Evolutionary conservation across 1,284 basidiomycete species (phyloP).

Genomic region (Cutaneotrichosporon sp.): DNA sequence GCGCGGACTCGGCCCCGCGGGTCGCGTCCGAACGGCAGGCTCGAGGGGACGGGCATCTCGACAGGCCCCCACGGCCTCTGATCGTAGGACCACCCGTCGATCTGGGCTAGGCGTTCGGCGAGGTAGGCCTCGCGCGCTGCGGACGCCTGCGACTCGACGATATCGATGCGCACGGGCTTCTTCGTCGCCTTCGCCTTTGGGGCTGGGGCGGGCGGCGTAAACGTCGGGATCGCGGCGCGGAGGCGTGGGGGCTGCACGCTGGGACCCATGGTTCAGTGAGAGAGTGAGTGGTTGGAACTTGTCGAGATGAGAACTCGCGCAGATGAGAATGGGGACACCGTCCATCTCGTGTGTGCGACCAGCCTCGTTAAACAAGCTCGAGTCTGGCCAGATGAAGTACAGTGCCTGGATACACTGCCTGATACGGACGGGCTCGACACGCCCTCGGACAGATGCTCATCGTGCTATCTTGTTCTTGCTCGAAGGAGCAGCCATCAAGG

Average conservation of each 20-base stretch:
- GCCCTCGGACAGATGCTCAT: neutral
- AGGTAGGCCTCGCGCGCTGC: constrained; percentile 2
- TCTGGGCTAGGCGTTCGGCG: constrained; percentile 5
- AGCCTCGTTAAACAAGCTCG: neutral
- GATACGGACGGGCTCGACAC: neutral
- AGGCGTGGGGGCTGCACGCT: neutral
- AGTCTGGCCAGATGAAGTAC: neutral
- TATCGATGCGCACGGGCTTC: neutral
- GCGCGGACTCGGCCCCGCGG: neutral
- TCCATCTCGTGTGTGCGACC: neutral
- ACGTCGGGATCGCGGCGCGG: neutral
- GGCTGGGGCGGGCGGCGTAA: neutral
- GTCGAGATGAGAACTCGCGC: no score
- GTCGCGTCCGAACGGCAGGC: constrained; percentile 1
- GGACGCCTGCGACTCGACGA: neutral
- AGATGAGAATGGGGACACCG: no score
- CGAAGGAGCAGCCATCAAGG: neutral
- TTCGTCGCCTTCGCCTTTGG: neutral
- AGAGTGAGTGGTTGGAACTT: no score
- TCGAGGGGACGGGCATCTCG: constrained; percentile 5
- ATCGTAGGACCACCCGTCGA: constrained; percentile 5
- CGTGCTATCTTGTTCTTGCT: neutral
- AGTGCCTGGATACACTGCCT: neutral
- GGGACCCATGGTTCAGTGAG: no score
- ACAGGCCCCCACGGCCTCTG: constrained; percentile 1